A percentile compares a stretch with the other conserved stretches of the same genome.
These are phyloP conservation scores for Alternaria burnsii DNA, from an alignment of 2,329 filamentous ascomycete genomes.

Conservation along the genomic window DNA sequence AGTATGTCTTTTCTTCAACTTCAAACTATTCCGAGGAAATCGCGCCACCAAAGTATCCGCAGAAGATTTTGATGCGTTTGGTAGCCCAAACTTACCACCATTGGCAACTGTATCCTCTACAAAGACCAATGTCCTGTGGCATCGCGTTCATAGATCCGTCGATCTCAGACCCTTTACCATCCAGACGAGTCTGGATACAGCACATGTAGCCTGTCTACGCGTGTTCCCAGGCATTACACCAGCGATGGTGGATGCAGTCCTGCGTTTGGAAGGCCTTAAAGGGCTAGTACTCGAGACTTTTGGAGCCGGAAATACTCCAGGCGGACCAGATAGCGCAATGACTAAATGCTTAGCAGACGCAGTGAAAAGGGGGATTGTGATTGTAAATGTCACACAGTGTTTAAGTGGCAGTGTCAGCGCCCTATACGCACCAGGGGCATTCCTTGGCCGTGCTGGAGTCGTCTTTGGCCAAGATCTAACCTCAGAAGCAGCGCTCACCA, in stretches of 20 bases:
- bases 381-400: constrained; percentile 94
- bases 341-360: constrained; percentile 79
- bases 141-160: constrained; percentile 76
- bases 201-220: constrained; percentile 87
- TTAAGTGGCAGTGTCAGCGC: constrained; percentile 57
- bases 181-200: constrained; percentile 78
- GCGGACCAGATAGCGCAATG: constrained; percentile 79
- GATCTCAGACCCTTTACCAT: constrained; percentile 77
- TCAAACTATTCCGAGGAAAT: constrained; percentile 88
- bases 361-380: constrained; percentile 80
- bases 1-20: constrained; percentile 93
- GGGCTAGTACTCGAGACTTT: constrained; percentile 91
- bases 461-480: constrained; percentile 91
- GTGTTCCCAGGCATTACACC: constrained; percentile 93
- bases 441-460: constrained; percentile 82
- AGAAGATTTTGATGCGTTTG: constrained; percentile 86
- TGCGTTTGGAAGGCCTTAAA: constrained; percentile 76
- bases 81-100: constrained; percentile 84
- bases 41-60: constrained; percentile 87
- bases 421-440: constrained; percentile 61
- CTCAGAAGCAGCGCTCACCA: constrained; percentile 88
- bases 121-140: constrained; percentile 83
- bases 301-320: constrained; percentile 90
- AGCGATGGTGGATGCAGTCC: constrained; percentile 89
- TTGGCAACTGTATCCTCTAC: constrained; percentile 83